Base-by-base conservation (phyloP, 805 yeast genomes). In the Cyberlindnera xylosilytica region DNA sequence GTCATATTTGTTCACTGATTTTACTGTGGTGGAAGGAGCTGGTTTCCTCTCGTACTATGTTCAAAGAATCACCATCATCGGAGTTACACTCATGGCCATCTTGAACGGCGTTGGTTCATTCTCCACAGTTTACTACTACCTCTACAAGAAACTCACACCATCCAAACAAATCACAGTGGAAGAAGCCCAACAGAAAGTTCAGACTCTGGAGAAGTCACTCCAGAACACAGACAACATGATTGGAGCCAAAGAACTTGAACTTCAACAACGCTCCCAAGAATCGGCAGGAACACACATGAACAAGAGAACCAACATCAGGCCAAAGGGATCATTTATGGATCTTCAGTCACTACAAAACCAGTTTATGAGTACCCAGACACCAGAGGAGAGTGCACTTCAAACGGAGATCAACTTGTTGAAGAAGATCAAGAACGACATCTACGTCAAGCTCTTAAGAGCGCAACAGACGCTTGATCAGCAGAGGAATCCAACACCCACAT, bases 31-130 rank as follows among this genome's bases (percentile, higher is more conserved):
- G 2, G 47, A 36, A 15, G 47, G 45, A 2, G 24, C 37, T 1
- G 52, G 52, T 3, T 34, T 45, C 29, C 16, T 45, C 12, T 47
- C 54, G 7, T 44, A 44, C 12, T 45, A 42, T 16, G 33, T 52
- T 1, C 55, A 52, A 24, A 47, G 54, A 27, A 35, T 57, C 3
- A 49, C 58, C 8, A 47, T 57, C 22, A 48, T 58, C 39, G 62
- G 62, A 2, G 49, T 58, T 2, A 54, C 60, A 7, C 36, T 58
- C 17, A 57, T 57, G 34, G 52, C 58, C 2, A 37, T 45, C 3
- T 32, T 58, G 24, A 57, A 57, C 36, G 62, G 62, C 1, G 38
- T 58, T 24, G 62, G 61, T 24, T 57, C 62, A 9, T 45, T 47
- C 22, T 58, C 62, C 9, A 54, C 59, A 0, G 53, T 53, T 20